Percentiles rank a stretch among this genome's conserved stretches.
These are phyloP conservation scores for Starmerella sirachaensis DNA, from an alignment of 805 yeast genomes.

Conservation along the genomic window DNA sequence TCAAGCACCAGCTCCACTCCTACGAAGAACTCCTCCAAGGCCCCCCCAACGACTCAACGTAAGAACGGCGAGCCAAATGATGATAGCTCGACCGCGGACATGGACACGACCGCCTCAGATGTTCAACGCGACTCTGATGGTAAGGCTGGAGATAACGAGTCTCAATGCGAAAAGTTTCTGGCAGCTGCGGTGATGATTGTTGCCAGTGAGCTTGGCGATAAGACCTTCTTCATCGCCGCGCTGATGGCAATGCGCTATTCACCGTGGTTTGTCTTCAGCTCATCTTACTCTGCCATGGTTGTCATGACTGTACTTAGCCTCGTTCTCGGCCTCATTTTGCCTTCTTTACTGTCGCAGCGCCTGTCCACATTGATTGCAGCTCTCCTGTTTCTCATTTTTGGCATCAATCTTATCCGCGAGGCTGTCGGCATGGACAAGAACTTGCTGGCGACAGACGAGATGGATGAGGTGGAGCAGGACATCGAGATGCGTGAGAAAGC, in stretches of 20 bases:
- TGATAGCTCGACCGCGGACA: too few species aligned
- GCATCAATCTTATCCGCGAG: slow-evolving; percentile 46
- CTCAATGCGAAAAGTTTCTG: slow-evolving; percentile 39
- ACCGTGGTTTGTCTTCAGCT: slow-evolving; percentile 69
- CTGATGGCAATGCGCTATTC: slow-evolving; percentile 95
- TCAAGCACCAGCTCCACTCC: too few species aligned
- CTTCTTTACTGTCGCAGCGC: slow-evolving; percentile 66
- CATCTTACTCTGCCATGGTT: slow-evolving; percentile 74
- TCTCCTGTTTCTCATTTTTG: slow-evolving; percentile 51
- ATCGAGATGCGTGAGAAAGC: slow-evolving; percentile 53
- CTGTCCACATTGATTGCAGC: slow-evolving; percentile 76
- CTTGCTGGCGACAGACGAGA: slow-evolving; percentile 79
- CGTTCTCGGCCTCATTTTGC: slow-evolving; percentile 80
- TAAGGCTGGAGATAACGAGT: slow-evolving; percentile 1
- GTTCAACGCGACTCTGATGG: too few species aligned
- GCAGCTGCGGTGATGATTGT: slow-evolving; percentile 84
- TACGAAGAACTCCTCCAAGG: too few species aligned
- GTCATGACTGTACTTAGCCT: slow-evolving; percentile 90
- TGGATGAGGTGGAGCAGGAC: slow-evolving; percentile 95
- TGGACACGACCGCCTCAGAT: too few species aligned
- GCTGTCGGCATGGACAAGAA: slow-evolving; percentile 60
- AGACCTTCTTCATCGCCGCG: slow-evolving; percentile 92
- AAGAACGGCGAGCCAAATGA: too few species aligned
- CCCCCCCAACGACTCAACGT: too few species aligned
- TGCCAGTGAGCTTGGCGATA: slow-evolving; percentile 95